Percentiles rank a stretch among this genome's conserved stretches.
These are phyloP conservation scores for Saprolegnia parasitica DNA, from an alignment of 352 stramenopile genomes.

Conservation along the genomic window DNA sequence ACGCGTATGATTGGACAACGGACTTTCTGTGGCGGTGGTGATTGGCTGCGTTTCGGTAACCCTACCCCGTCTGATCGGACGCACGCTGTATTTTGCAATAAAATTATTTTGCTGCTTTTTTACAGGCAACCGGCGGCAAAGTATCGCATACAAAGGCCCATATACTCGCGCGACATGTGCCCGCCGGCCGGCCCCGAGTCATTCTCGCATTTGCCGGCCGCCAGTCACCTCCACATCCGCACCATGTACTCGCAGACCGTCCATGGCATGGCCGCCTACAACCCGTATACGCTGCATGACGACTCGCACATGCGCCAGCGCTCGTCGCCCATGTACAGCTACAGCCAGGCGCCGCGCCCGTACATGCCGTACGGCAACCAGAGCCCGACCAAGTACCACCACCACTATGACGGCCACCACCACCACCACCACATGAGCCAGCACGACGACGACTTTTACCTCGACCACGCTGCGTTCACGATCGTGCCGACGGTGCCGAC, in stretches of 20 bases:
- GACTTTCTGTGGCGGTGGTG: background rate
- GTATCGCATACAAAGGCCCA: constrained; percentile 12
- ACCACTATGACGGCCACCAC: constrained; percentile 11
- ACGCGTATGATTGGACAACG: background rate
- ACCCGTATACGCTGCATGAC: constrained; percentile 28
- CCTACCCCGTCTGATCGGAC: background rate
- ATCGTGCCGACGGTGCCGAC: constrained; percentile 74
- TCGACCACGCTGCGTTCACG: constrained; percentile 59
- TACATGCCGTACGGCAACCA: constrained; percentile 24
- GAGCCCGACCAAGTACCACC: constrained; percentile 26
- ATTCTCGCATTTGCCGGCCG: constrained; percentile 4
- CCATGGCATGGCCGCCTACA: constrained; percentile 27
- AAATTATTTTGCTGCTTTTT: background rate
- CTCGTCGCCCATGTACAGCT: constrained; percentile 26
- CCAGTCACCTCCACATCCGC: constrained; percentile 12
- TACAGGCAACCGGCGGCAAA: background rate
- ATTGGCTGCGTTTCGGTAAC: background rate
- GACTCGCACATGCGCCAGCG: constrained; percentile 27
- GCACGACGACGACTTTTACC: constrained; percentile 20
- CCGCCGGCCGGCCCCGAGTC: background rate
- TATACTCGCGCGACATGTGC: background rate
- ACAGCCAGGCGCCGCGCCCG: constrained; percentile 20
- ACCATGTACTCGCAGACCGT: constrained; percentile 29
- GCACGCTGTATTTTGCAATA: background rate
- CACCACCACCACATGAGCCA: background rate